Conservation (phyloP, 2,329 filamentous ascomycete genomes). For the Tricladium varicosporioides region DNA sequence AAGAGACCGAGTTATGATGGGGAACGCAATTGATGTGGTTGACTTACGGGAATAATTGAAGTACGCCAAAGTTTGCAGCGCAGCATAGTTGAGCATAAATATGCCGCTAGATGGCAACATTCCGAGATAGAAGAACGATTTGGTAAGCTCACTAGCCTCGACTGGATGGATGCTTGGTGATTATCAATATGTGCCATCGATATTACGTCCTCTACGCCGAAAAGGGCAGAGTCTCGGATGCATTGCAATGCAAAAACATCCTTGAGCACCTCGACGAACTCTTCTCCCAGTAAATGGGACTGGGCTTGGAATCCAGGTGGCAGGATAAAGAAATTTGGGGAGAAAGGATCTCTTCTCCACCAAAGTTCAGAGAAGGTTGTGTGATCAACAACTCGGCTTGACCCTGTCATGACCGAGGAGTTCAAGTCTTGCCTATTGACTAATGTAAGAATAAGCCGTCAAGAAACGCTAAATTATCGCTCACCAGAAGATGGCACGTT, state of each 20-base stretch:
- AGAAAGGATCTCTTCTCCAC: conserved; percentile 38
- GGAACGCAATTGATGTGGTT: conserved; percentile 1
- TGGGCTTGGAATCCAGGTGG: conserved; percentile 36
- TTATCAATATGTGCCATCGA: conserved; percentile 38
- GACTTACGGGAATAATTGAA: conserved; percentile 40
- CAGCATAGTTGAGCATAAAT: conserved; percentile 41
- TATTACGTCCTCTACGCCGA: conserved; percentile 19
- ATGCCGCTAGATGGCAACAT: conserved; percentile 41
- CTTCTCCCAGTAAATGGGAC: conserved; percentile 27
- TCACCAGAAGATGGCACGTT: conserved; percentile 46
- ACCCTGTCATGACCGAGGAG: conserved; percentile 39
- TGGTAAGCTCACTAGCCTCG: conserved; percentile 33
- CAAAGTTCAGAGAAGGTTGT: conserved; percentile 41
- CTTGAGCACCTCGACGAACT: conserved; percentile 38
- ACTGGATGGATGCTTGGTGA: conserved; percentile 43
- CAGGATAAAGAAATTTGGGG: conserved; percentile 31
- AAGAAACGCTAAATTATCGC: conserved; percentile 5
- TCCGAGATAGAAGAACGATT: conserved; percentile 27
- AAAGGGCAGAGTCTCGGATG: conserved; percentile 34
- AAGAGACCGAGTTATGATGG: background rate
- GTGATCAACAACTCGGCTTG: conserved; percentile 40
- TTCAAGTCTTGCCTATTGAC: conserved; percentile 43
- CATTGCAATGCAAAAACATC: conserved; percentile 41
- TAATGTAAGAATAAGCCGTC: conserved; percentile 7
- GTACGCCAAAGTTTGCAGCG: conserved; percentile 42